phyloP scores from a whole-genome alignment of 2,329 filamentous ascomycete genomes.

The Colletotrichum falcatum region DNA sequence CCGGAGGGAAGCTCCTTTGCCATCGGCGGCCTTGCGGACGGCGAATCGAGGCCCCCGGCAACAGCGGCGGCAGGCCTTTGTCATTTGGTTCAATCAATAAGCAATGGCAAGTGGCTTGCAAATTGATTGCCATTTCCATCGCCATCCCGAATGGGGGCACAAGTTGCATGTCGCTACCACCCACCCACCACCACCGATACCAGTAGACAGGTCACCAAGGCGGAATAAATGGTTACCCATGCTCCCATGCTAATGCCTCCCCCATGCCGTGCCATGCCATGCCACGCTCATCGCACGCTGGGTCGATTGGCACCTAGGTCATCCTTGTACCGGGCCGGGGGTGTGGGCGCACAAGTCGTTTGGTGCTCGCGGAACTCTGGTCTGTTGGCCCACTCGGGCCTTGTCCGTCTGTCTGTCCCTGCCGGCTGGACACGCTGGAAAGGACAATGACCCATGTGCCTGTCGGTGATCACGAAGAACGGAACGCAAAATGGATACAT shows the following conservation, averaged over 20 bases:
- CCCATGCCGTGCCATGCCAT: slow-evolving; percentile 30
- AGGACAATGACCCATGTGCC: slow-evolving; percentile 37
- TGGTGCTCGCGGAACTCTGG: slow-evolving; percentile 22
- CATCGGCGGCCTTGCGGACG: slow-evolving; percentile 5
- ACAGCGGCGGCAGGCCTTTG: slow-evolving; percentile 5
- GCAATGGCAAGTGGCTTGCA: slow-evolving; percentile 6
- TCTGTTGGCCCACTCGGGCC: slow-evolving; percentile 32
- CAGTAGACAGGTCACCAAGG: slow-evolving; percentile 18
- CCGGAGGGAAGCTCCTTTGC: slow-evolving; percentile 1
- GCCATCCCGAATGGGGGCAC: slow-evolving; percentile 3
- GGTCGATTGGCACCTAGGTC: slow-evolving; percentile 32
- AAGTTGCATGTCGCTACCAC: not conserved
- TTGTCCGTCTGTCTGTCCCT: slow-evolving; percentile 40
- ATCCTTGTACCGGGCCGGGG: slow-evolving; percentile 33
- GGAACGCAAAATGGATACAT: slow-evolving; percentile 37
- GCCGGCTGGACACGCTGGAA: slow-evolving; percentile 30
- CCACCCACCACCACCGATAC: not conserved
- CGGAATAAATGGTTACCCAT: slow-evolving; percentile 33
- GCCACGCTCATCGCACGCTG: slow-evolving; percentile 38
- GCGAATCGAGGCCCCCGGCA: slow-evolving; percentile 7
- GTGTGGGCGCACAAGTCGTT: slow-evolving; percentile 35
- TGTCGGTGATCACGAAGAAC: slow-evolving; percentile 40
- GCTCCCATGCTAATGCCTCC: slow-evolving; percentile 26
- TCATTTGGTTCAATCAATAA: too few relatives aligned
- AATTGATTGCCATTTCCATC: not conserved